A percentile compares a stretch with the other conserved stretches of the same genome.
These are phyloP conservation scores for Cryomyces minteri DNA, from an alignment of 495 filamentous ascomycete genomes.

Conservation along the genomic window DNA sequence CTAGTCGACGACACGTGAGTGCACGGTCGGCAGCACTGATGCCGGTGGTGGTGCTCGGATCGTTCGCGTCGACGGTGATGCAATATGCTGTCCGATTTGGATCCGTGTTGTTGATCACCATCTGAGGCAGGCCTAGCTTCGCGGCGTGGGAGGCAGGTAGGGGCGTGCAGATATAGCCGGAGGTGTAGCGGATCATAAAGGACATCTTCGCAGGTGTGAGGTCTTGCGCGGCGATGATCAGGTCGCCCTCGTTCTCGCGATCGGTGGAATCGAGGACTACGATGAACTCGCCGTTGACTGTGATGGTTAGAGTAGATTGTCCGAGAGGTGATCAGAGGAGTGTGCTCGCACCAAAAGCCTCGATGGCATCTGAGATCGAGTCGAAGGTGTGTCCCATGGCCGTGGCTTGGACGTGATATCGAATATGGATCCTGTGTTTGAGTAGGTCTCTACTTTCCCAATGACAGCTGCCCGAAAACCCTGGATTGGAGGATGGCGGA, in stretches of 20 bases:
- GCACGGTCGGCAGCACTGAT: slow-evolving; percentile 81
- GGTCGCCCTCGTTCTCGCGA: slow-evolving; percentile 95
- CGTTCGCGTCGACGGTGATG: slow-evolving; percentile 58
- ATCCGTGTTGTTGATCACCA: slow-evolving; percentile 72
- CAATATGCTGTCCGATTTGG: slow-evolving; percentile 87
- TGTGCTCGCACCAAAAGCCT: slow-evolving; percentile 55
- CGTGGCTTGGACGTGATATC: no score
- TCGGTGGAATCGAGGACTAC: slow-evolving; percentile 77
- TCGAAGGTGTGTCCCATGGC: slow-evolving; percentile 35
- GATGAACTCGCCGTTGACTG: slow-evolving; percentile 83
- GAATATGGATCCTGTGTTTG: no score
- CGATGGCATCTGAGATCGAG: slow-evolving; percentile 67
- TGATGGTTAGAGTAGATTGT: background rate
- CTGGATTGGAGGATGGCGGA: no score
- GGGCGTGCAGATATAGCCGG: slow-evolving; percentile 80
- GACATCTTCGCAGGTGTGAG: slow-evolving; percentile 83
- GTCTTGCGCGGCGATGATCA: slow-evolving; percentile 80
- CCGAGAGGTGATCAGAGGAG: slow-evolving; percentile 2
- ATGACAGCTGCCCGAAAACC: no score
- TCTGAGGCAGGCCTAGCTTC: slow-evolving; percentile 63
- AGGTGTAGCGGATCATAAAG: slow-evolving; percentile 74
- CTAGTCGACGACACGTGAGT: slow-evolving; percentile 62
- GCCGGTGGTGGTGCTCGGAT: slow-evolving; percentile 62
- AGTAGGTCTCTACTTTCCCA: no score
- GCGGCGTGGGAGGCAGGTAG: slow-evolving; percentile 45